Evolutionary conservation across 2,329 filamentous ascomycete species (phyloP).

Genomic region (Lachnellula suecica): DNA sequence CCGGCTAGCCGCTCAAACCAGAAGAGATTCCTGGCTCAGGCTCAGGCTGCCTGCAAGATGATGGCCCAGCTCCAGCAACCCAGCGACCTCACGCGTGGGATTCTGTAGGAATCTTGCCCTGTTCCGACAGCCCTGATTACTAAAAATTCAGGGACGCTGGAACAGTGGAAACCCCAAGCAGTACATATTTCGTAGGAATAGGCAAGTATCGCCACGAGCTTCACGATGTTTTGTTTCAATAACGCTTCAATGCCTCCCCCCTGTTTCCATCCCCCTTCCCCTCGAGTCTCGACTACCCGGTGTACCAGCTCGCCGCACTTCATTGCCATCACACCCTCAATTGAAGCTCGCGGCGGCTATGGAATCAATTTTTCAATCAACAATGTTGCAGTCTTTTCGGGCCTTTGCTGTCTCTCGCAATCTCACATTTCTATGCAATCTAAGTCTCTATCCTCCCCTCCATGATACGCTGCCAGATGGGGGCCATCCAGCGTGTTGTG

Average conservation of each 20-base stretch:
- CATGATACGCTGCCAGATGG: neutral
- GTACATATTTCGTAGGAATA: neutral
- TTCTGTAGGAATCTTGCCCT: neutral
- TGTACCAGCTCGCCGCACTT: neutral
- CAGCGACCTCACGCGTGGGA: neutral
- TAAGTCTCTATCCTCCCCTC: neutral
- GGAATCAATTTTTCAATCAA: neutral
- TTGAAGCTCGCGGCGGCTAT: neutral
- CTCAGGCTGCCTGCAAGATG: neutral
- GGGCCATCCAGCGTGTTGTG: neutral
- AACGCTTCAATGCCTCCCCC: neutral
- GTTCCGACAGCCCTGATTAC: neutral
- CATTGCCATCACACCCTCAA: neutral
- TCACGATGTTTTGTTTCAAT: constrained; percentile 1
- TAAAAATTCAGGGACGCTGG: neutral
- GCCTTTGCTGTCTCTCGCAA: neutral
- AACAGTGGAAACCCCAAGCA: neutral
- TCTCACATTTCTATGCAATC: neutral
- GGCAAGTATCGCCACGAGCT: neutral
- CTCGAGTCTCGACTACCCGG: neutral
- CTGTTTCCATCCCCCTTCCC: neutral
- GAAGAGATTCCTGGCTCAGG: neutral
- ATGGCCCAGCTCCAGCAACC: neutral
- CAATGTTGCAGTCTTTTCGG: neutral
- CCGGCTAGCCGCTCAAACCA: neutral